Conservation (phyloP, 106 monocot genomes). For the Dendrobium chrysotoxum region DNA sequence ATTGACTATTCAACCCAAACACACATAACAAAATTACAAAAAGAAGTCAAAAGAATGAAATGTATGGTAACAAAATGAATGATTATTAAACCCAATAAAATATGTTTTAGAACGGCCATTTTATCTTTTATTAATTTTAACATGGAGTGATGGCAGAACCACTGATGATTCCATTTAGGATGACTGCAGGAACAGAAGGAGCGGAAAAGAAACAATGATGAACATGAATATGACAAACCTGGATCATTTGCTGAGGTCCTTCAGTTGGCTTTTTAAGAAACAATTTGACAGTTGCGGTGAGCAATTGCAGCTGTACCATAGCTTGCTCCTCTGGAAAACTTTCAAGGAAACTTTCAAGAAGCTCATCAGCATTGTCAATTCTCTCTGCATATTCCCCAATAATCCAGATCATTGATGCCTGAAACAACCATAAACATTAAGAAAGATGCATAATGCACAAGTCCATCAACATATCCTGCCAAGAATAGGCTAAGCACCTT, state of each 20-base stretch:
- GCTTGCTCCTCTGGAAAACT: slow-evolving; percentile 96
- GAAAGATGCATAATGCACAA: slow-evolving; percentile 1
- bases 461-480: not conserved
- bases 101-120: not conserved
- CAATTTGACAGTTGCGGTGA: slow-evolving; percentile 97
- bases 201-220: slow-evolving; percentile 3
- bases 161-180: not conserved
- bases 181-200: not conserved
- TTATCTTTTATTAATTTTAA: not conserved
- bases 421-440: slow-evolving; percentile 8
- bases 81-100: not conserved
- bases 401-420: slow-evolving; percentile 99
- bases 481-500: slow-evolving; percentile 49
- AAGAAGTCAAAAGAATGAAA: not conserved
- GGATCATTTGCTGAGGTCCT: slow-evolving; percentile 99
- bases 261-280: slow-evolving; percentile 99
- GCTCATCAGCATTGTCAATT: slow-evolving; percentile 99
- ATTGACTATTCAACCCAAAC: not conserved
- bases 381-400: slow-evolving; percentile 99
- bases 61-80: not conserved
- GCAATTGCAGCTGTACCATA: slow-evolving; percentile 82
- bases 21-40: not conserved
- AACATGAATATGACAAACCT: slow-evolving; percentile 36
- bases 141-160: not conserved
- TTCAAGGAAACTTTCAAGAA: slow-evolving; percentile 96